Base-by-base conservation (phyloP, 768 basidiomycete genomes). In the Lyophyllum shimeji region DNA sequence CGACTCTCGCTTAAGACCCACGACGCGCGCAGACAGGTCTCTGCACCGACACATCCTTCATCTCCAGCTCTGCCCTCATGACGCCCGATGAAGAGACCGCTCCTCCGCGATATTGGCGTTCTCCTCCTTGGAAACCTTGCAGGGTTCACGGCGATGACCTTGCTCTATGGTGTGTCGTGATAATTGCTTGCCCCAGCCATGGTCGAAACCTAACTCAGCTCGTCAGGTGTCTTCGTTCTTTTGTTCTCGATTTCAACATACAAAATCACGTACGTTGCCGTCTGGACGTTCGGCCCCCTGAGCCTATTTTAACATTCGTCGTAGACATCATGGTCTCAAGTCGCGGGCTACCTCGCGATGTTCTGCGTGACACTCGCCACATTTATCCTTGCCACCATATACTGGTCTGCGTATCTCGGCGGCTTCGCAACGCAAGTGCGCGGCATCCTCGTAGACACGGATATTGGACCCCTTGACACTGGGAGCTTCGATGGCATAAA, bases 401-500 rank as follows among this genome's bases (percentile, higher is more conserved):
- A 60, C 48, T 60, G 59, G 59, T 53, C 52, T 24, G 59, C 59
- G 17, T 60, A 60, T 43, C 55, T 60, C 18, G 59, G 52, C 12
- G 53, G 55, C 33, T 60, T 60, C 34, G 59, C 59, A 43, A 60
- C 59, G n/a, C 55, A 56, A n/a, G 59, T 60, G 34, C 55, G 59
- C 2, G 59, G 55, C 18, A 60, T 60, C 20, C 52, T 60, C 7
- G 59, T 60, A 34, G 55, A 60, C 33, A 60, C 59, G 8, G 59
- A 60, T 27, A 47, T 60, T 7, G 59, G 59, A 1, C 59, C 59
- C 13, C 59, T 60, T 7, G 59, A 60, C 33, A 60, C 44, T 2
- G 52, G 55, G 4, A 60, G 55, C 49, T 60, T 23, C 44, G 59
- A 57, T n/a, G 59, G 59, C 7, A 60, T 60, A 48, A 50, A 60